Evolutionary conservation across 2,329 filamentous ascomycete species (phyloP).

Genomic region (Coniochaeta ligniaria): DNA sequence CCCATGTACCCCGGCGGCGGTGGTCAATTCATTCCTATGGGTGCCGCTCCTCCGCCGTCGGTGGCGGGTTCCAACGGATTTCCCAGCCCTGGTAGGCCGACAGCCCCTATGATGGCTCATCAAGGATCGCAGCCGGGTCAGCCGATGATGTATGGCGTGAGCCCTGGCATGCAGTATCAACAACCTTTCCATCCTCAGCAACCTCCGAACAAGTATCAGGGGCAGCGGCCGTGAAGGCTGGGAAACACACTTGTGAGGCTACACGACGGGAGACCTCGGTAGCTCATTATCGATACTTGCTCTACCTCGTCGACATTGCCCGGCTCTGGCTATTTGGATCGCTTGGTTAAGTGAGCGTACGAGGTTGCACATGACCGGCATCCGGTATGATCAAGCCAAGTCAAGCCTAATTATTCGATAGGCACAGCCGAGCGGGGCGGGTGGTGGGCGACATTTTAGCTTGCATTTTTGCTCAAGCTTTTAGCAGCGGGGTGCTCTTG

Average conservation of each 20-base stretch:
- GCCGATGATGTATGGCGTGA: slow-evolving; percentile 63
- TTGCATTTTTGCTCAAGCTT: not conserved
- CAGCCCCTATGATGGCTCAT: slow-evolving; percentile 87
- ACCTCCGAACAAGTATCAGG: slow-evolving; percentile 60
- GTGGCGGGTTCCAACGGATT: slow-evolving; percentile 68
- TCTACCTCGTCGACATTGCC: not conserved
- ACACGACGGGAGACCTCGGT: not conserved
- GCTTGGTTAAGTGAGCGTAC: not conserved
- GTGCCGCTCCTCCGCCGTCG: slow-evolving; percentile 45
- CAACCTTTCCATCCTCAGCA: slow-evolving; percentile 69
- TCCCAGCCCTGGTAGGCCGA: slow-evolving; percentile 75
- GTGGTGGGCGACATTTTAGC: not conserved
- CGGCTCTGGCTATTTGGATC: not conserved
- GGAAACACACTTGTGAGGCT: not conserved
- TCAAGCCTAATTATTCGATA: not conserved
- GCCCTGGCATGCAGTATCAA: slow-evolving; percentile 65
- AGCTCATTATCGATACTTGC: not conserved
- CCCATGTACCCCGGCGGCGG: slow-evolving; percentile 69
- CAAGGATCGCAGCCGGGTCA: slow-evolving; percentile 92
- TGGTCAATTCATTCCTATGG: slow-evolving; percentile 56
- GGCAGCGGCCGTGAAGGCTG: slow-evolving; percentile 11
- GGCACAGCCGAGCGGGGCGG: not conserved
- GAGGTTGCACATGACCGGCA: not conserved
- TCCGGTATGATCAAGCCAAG: not conserved
- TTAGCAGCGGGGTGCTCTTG: not conserved